phyloP scores from a whole-genome alignment of 2,329 filamentous ascomycete species.

The Graphilbum fragrans region DNA sequence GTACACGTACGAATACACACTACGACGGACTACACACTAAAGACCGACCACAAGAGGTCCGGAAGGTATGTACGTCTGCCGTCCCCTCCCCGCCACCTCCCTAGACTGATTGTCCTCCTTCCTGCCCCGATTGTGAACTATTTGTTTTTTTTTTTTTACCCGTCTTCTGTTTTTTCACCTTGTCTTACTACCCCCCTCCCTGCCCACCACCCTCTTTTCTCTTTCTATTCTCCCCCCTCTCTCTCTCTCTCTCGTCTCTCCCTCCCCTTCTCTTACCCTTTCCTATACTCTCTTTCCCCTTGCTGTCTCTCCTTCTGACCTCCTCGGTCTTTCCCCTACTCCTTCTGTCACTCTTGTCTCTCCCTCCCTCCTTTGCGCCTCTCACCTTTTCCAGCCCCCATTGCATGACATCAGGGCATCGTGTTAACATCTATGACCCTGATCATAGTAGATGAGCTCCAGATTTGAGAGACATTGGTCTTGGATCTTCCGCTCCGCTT shows the following conservation, averaged over 20 bases:
- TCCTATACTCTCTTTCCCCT: not conserved
- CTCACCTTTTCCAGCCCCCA: not conserved
- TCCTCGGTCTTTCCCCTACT: not conserved
- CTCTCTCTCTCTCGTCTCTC: not conserved
- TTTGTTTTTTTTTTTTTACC: conserved; percentile 7
- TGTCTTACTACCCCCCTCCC: conserved; percentile 11
- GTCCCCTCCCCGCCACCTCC: conserved; percentile 1
- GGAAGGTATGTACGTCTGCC: not conserved
- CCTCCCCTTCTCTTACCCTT: not conserved
- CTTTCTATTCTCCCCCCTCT: not conserved
- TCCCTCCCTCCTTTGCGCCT: not conserved
- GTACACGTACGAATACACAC: too few relatives aligned
- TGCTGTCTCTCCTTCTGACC: not conserved
- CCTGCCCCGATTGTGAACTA: not conserved
- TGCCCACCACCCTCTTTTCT: conserved; percentile 1
- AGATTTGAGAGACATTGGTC: conserved; percentile 5
- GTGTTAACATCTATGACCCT: not conserved
- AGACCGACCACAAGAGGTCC: not conserved
- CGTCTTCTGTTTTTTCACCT: conserved; percentile 17
- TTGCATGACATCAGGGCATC: not conserved
- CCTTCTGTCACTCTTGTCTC: not conserved
- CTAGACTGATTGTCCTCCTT: not conserved
- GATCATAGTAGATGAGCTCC: conserved; percentile 3
- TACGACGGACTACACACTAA: too few relatives aligned
- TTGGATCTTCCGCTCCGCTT: conserved; percentile 1